Base-by-base conservation (phyloP, 805 yeast species). In the Kuraishia floccosa region DNA sequence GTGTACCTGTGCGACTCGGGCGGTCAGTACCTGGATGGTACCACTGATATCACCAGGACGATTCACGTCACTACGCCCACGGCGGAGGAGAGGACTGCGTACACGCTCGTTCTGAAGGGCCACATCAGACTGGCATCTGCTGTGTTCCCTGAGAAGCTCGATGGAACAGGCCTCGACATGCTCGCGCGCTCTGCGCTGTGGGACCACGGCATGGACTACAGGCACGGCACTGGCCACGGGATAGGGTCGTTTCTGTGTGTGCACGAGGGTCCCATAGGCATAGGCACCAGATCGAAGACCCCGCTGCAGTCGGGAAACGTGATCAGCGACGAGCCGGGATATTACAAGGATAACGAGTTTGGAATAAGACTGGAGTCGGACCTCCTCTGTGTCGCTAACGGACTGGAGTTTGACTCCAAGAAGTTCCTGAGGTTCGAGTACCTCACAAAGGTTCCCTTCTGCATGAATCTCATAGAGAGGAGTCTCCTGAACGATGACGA, bases 261-360 rank as follows among this genome's bases (percentile, higher is more conserved):
- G 27, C 80, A 73, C 41, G 77, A 74, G 36, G 73, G 76, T 15
- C 80, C 79, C 15, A 63, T 71, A 36, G 76, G 76, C n/a, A 68
- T 72, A 41, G 74, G 77, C 2, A 25, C 29, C 6, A 16, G 27
- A 6, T 24, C 60, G 52, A 47, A 62, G 65, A 44, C 65, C 27
- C 74, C 85, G 5, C 51, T 69, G 29, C 54, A 63, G 33, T 61
- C 62, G 10, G 96, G 96, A 4, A 83, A 78, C 42, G 67, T 87
- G 16, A 58, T 85, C 25, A 78, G 93, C 30, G 87, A 87, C 55
- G 98, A 91, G 53, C 98, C 98, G 0, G 98, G 98, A 0, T 89
- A 63, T 51, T 91, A 91, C 52, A 73, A 78, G 39, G 94, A 84
- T 43, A 89, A 87, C n/a, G 74, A 77, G 37, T 86, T 70, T 51